These are phyloP conservation scores for Agaricus subrufescens DNA, from an alignment of 768 basidiomycete species.

Conservation along the genomic window DNA sequence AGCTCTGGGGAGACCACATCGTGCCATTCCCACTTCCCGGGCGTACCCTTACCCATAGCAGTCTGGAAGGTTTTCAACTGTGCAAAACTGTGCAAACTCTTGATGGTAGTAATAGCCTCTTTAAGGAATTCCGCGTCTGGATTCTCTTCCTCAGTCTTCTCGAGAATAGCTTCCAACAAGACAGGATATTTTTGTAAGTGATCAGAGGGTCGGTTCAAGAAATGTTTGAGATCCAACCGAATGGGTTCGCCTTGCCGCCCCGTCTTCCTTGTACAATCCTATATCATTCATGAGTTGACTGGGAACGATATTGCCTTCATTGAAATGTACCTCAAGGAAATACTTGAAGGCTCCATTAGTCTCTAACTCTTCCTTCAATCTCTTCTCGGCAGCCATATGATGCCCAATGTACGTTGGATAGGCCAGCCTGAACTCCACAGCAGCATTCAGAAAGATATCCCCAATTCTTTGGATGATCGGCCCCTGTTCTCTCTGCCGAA, in stretches of 20 bases:
- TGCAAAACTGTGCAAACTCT: conserved; percentile 72
- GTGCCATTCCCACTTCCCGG: conserved; percentile 86
- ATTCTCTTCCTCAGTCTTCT: conserved; percentile 75
- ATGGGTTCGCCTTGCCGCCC: conserved; percentile 33
- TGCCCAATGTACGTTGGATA: conserved; percentile 87
- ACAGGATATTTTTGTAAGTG: conserved; percentile 88
- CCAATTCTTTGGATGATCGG: conserved; percentile 84
- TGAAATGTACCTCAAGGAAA: conserved; percentile 71
- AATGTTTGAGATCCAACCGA: conserved; percentile 62
- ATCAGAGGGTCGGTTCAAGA: conserved; percentile 73
- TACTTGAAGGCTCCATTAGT: conserved; percentile 74
- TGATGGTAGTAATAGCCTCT: conserved; percentile 79
- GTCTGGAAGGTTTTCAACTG: conserved; percentile 87
- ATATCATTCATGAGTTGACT: not conserved
- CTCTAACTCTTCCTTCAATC: conserved; percentile 83
- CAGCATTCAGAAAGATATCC: conserved; percentile 83
- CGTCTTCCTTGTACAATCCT: conserved; percentile 40
- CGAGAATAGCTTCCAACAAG: conserved; percentile 79
- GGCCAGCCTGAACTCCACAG: conserved; percentile 79
- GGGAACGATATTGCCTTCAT: not conserved
- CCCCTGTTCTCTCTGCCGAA: conserved; percentile 81
- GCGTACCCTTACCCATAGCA: conserved; percentile 78
- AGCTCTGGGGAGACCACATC: conserved; percentile 71
- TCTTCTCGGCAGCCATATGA: conserved; percentile 80
- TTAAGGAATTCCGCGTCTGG: conserved; percentile 79